phyloP scores from a whole-genome alignment of 805 yeast species.

The Spathaspora gorwiae region DNA sequence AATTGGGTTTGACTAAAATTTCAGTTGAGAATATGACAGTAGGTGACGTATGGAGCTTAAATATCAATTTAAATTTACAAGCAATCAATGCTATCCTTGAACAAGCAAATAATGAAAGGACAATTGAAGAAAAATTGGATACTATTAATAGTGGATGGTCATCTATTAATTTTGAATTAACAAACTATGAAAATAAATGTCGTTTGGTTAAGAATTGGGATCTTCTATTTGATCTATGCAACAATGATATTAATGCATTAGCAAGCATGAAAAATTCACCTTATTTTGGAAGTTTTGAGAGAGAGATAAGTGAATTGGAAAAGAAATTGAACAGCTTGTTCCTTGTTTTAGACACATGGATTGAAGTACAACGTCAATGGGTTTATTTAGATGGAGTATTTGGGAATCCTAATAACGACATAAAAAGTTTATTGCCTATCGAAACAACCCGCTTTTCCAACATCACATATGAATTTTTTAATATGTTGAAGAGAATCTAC shows the following conservation, averaged over 20 bases:
- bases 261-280: constrained; percentile 69
- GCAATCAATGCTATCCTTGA: constrained; percentile 46
- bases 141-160: constrained; percentile 57
- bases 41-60: constrained; percentile 59
- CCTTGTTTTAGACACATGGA: constrained; percentile 61
- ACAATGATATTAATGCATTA: constrained; percentile 58
- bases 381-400: constrained; percentile 79
- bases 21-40: constrained; percentile 33
- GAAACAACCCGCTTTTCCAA: constrained; percentile 66
- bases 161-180: constrained; percentile 44
- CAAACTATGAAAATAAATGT: constrained; percentile 47
- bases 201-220: constrained; percentile 69
- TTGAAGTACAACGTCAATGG: constrained; percentile 87
- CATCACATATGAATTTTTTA: constrained; percentile 57
- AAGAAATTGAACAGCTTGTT: constrained; percentile 47
- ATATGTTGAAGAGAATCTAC: constrained; percentile 45
- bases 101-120: constrained; percentile 69
- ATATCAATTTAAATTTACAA: constrained; percentile 42
- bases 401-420: constrained; percentile 48
- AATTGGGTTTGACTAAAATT: constrained; percentile 21
- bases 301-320: constrained; percentile 52
- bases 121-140: constrained; percentile 53
- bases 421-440: constrained; percentile 58
- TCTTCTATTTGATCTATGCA: constrained; percentile 49
- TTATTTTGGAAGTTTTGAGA: constrained; percentile 56